A percentile compares a stretch with the other conserved stretches of the same genome.
These are phyloP conservation scores for Dianthus caryophyllus DNA, from an alignment of 148 eudicot species.

Conservation along the genomic window DNA sequence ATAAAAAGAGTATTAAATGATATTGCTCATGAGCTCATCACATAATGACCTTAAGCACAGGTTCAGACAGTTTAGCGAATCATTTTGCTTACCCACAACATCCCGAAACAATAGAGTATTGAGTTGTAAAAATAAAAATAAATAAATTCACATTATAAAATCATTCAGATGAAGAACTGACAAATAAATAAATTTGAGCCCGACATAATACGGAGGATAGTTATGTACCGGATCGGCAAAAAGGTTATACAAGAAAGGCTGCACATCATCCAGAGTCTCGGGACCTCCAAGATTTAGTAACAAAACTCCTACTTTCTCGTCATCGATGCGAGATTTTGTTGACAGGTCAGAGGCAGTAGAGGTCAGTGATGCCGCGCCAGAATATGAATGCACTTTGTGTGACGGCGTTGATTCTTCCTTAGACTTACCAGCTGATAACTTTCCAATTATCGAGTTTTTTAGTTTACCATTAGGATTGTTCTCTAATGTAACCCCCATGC, in stretches of 20 bases:
- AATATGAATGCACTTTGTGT: conserved; percentile 30
- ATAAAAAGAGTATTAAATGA: not conserved
- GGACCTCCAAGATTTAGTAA: conserved; percentile 99
- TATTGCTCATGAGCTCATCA: not conserved
- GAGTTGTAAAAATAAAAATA: not conserved
- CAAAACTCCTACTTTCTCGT: conserved; percentile 78
- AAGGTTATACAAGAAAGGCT: conserved; percentile 93
- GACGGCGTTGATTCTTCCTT: conserved; percentile 32
- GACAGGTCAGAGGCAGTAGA: conserved; percentile 45
- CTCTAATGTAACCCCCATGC: conserved; percentile 43
- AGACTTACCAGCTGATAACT: conserved; percentile 32
- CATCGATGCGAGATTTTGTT: conserved; percentile 33
- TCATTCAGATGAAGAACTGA: not conserved
- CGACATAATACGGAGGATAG: conserved; percentile 8
- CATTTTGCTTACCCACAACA: too few relatives aligned
- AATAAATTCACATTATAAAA: not conserved
- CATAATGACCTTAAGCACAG: not conserved
- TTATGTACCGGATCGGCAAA: conserved; percentile 90
- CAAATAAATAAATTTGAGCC: not conserved
- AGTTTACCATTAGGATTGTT: conserved; percentile 27
- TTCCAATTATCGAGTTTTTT: conserved; percentile 33
- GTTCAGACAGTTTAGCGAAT: not conserved
- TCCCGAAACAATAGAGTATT: not conserved
- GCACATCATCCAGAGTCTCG: conserved; percentile 95
- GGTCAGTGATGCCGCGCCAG: conserved; percentile 50